Evolutionary conservation across 768 basidiomycete species (phyloP), one percentile per base, ranked within the genome.

Genomic region (Mrakia gelida): DNA sequence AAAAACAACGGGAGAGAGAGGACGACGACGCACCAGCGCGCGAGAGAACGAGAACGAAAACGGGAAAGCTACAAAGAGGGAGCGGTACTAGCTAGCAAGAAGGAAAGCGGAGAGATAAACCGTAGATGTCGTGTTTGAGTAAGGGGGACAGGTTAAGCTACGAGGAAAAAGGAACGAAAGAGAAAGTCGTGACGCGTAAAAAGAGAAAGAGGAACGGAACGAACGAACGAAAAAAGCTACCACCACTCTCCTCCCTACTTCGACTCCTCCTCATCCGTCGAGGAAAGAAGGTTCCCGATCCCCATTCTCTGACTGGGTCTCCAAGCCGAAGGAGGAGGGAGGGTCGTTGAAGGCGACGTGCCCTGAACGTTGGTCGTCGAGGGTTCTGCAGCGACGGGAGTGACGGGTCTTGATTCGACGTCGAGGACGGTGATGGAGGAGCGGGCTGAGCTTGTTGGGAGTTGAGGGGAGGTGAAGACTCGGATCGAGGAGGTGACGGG

Each of bases 291-390:
- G 38, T 43, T 59, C 59, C 59, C 59, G 13, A 59, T 59, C 18
- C 59, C 59, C 59, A 59, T 59, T 26, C 59, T 59, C 59, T 59
- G 59, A 71, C n/a, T 41, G 5, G 70, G 70, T 26, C n/a, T 71
- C 49, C 49, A 52, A 43, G 38, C 41, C 15, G 32, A 43, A 71
- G 38, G 41, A 43, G n/a, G 26, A 71, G 26, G 18, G 13, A 38
- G 34, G 5, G n/a, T 34, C 15, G 70, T 43, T 13, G 70, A 21
- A 23, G 28, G 30, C 32, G 70, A n/a, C n/a, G 70, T 18, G 28
- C 28, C 59, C 0, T 9, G 11, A 13, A n/a, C n/a, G 52, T 54
- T 23, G 52, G 9, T 3, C 28, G 59, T 8, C 7, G 59, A 59
- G 59, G 23, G 26, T 13, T 59, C 59, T n/a, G n/a, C 59, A n/a